Percentiles rank a stretch among this genome's conserved stretches.
Conservation (phyloP, 352 stramenopile species). For the Halophytophthora batemanensis region DNA sequence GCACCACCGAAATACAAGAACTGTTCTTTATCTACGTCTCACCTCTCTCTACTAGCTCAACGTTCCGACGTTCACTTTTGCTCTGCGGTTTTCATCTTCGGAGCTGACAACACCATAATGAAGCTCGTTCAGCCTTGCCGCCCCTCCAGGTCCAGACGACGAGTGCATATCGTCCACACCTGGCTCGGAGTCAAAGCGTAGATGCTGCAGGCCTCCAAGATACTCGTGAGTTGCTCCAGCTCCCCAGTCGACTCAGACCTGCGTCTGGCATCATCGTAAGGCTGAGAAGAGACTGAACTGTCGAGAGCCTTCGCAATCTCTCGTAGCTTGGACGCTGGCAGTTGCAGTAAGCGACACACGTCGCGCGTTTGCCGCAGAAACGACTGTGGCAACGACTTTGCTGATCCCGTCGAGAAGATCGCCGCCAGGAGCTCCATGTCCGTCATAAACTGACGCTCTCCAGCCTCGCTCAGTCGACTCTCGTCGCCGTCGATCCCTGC, state of each 20-base stretch:
- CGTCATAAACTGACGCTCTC: constrained; percentile 33
- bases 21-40: neutral
- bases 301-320: constrained; percentile 50
- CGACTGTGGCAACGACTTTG: constrained; percentile 24
- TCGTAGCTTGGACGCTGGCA: constrained; percentile 30
- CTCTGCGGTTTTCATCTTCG: neutral
- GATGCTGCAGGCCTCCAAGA: constrained; percentile 64
- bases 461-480: constrained; percentile 18
- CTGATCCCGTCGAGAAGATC: constrained; percentile 33
- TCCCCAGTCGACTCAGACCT: constrained; percentile 2
- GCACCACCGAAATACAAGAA: neutral
- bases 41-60: no score
- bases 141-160: constrained; percentile 16
- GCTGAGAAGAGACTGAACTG: constrained; percentile 6
- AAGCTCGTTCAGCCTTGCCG: neutral
- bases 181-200: constrained; percentile 42
- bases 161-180: constrained; percentile 36
- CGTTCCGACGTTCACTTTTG: no score
- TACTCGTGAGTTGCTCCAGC: constrained; percentile 65
- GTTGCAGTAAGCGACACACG: constrained; percentile 38
- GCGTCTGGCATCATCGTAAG: neutral
- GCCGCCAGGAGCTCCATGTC: constrained; percentile 35
- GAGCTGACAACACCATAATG: neutral
- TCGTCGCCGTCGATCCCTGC: neutral
- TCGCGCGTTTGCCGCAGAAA: constrained; percentile 52